Evolutionary conservation across 2,329 filamentous ascomycete genomes (phyloP), one percentile per base, ranked within the genome.

Genomic region (Mycosphaerella arachidis): DNA sequence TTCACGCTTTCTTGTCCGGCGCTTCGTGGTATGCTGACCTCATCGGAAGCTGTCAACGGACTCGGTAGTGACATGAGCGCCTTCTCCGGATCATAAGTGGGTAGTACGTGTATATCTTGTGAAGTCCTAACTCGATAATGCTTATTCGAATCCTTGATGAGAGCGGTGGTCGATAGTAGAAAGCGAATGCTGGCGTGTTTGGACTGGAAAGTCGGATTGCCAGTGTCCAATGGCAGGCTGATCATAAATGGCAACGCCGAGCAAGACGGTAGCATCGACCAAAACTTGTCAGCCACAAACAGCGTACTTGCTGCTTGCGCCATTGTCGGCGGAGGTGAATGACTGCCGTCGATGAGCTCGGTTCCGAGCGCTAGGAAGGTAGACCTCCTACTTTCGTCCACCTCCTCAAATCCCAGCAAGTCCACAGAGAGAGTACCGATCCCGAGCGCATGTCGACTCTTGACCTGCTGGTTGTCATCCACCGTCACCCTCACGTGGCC

Each of bases 41-140:
- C 79, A 59, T 82, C 80, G 16, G 74, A 77, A 12, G 78, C 79
- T 29, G 77, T 80, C 35, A 83, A 69, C 7, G 81, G 81, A 60
- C 80, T 81, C 6, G 80, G 76, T 9, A 83, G 72, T 35, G 81
- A 82, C 62, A 80, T 77, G 31, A 84, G 73, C 7, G 81, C 81
- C 68, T 81, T 82, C 65, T 83, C 81, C 18, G 82, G 82, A 70
- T 84, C 81, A 64, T 82, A 82, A 12, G 82, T 81, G 6, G 81
- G 79, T 29, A 84, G 69, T 10, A 84, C 77, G 3, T 75, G 72
- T 7, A 83, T 73, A 53, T 81, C 77, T 61, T 79, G 78, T 7
- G 79, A 81, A 9, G 77, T 75, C 53, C 82, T 75, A 4, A 84
- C 79, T 59, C 79, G 75, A 57, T 79, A 79, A 54, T 78, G 76